These are phyloP conservation scores for Geopyxis carbonaria DNA, from an alignment of 495 filamentous ascomycete species.

Conservation along the genomic window DNA sequence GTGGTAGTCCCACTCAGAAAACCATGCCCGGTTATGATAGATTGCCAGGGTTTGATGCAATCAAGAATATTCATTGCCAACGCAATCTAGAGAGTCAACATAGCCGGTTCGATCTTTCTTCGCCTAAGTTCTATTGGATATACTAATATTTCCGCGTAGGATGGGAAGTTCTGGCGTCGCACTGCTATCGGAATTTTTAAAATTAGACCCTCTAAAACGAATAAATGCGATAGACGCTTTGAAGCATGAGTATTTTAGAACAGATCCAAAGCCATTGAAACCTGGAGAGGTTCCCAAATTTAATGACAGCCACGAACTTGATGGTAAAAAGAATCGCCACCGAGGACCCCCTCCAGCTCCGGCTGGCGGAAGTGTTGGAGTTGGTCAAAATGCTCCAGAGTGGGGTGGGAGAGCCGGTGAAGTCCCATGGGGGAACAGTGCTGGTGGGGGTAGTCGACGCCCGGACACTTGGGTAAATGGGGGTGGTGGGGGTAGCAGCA, in stretches of 20 bases:
- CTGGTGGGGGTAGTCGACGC: slow-evolving; percentile 27
- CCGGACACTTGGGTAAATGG: slow-evolving; percentile 28
- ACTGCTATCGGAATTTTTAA: slow-evolving; percentile 64
- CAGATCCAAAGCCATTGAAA: slow-evolving; percentile 54
- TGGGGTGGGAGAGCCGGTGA: slow-evolving; percentile 23
- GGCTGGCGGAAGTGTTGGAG: slow-evolving; percentile 70
- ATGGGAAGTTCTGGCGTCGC: slow-evolving; percentile 50
- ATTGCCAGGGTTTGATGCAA: slow-evolving; percentile 62
- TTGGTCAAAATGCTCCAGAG: slow-evolving; percentile 45
- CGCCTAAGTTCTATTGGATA: neutral
- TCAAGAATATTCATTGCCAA: slow-evolving; percentile 42
- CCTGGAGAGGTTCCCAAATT: slow-evolving; percentile 74
- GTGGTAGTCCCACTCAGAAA: slow-evolving; percentile 75
- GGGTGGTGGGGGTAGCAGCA: slow-evolving; percentile 25
- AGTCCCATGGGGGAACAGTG: slow-evolving; percentile 19
- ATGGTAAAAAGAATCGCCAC: slow-evolving; percentile 71
- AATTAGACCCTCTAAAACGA: slow-evolving; percentile 70
- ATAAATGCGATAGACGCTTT: slow-evolving; percentile 92
- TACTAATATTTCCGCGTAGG: slow-evolving; percentile 1
- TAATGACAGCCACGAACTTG: slow-evolving; percentile 88
- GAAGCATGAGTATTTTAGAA: slow-evolving; percentile 79
- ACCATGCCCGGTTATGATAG: slow-evolving; percentile 83
- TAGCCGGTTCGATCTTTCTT: slow-evolving; percentile 37
- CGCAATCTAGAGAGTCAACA: slow-evolving; percentile 57
- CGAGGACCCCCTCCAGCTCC: slow-evolving; percentile 73